Percentiles rank a stretch among this genome's conserved stretches.
Conservation (phyloP, 1,284 basidiomycete species). For the Wallemia ichthyophaga region DNA sequence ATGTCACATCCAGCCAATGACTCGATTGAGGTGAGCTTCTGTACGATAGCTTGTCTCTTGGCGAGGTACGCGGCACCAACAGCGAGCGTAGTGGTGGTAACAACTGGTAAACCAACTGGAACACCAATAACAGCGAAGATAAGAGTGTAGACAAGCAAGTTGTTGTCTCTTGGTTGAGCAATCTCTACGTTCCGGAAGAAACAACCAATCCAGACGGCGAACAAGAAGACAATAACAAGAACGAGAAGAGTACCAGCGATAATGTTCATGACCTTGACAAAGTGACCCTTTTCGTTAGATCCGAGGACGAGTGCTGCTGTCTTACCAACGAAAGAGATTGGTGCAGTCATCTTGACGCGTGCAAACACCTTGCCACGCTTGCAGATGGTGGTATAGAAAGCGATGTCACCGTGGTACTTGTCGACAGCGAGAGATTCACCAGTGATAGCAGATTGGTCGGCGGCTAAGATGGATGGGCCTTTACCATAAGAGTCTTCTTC, state of each 20-base stretch:
- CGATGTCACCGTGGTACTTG: conserved; percentile 79
- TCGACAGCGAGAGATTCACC: conserved; percentile 74
- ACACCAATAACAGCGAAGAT: conserved; percentile 24
- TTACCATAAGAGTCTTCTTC: conserved; percentile 18
- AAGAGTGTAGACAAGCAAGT: conserved; percentile 22
- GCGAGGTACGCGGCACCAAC: conserved; percentile 93
- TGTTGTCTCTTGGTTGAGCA: conserved; percentile 21
- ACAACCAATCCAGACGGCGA: conserved; percentile 21
- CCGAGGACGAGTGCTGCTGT: conserved; percentile 81
- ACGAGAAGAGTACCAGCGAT: conserved; percentile 24
- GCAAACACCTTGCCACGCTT: conserved; percentile 93
- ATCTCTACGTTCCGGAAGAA: conserved; percentile 22
- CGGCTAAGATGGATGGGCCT: conserved; percentile 25
- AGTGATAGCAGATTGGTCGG: conserved; percentile 85
- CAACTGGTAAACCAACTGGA: conserved; percentile 34
- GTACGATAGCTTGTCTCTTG: conserved; percentile 94
- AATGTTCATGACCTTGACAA: conserved; percentile 16
- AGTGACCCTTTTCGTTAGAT: conserved; percentile 48
- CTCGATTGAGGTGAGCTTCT: conserved; percentile 91
- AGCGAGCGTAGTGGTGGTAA: conserved; percentile 80
- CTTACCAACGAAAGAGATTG: conserved; percentile 86
- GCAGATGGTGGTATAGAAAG: conserved; percentile 85
- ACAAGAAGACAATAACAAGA: conserved; percentile 22
- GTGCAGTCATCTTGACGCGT: conserved; percentile 81
- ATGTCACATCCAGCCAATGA: conserved; percentile 91